Base-by-base conservation (phyloP, 495 filamentous ascomycete genomes). In the Penicillium lagena region DNA sequence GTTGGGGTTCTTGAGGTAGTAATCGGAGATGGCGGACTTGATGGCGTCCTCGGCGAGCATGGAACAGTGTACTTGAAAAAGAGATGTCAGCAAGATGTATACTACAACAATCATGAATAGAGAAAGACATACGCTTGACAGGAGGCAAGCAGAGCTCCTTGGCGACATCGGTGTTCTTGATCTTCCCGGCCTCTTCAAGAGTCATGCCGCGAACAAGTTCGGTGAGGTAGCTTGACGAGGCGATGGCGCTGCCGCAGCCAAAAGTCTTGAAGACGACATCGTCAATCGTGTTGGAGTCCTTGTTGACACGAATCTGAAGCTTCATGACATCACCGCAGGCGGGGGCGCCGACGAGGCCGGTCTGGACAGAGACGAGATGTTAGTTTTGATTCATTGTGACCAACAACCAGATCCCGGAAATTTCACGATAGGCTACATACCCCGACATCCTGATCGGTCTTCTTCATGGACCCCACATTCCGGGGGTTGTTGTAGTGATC, bases 1-100 rank as follows among this genome's bases (percentile, higher is more conserved):
- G 32, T 84, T 78, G 45, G 88, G 86, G 74, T 76, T 91, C 80
- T 97, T 97, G 61, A 82, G 89, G 75, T 95, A 90, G 76, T 96
- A 97, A 67, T 98, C 91, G 42, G 82, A 85, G 65, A 97, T 96
- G 46, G 94, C 94, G n/a, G 89, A 91, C 71, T 96, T 96, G 79
- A 99, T 96, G 47, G 94, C 94, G 63, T 99, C 91, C 71, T 99
- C 94, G 22, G 94, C 94, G 46, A 99, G 82, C 87, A 99, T 96
- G 46, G 90, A 96, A 78, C 94, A 99, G 70, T 99, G 94, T 28
- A 96, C 85, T 89, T 47, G 9, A 22, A 43, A 32, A 14, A 34
- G n/a, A 17, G 10, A 27, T 8, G 43, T 56, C 29, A 52, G 64
- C 42, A 45, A 14, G 36, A 34, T 29, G 15, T 22, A 37, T 35